These are phyloP conservation scores for Aspergillus indologenus DNA, from an alignment of 495 filamentous ascomycete species.

Conservation along the genomic window DNA sequence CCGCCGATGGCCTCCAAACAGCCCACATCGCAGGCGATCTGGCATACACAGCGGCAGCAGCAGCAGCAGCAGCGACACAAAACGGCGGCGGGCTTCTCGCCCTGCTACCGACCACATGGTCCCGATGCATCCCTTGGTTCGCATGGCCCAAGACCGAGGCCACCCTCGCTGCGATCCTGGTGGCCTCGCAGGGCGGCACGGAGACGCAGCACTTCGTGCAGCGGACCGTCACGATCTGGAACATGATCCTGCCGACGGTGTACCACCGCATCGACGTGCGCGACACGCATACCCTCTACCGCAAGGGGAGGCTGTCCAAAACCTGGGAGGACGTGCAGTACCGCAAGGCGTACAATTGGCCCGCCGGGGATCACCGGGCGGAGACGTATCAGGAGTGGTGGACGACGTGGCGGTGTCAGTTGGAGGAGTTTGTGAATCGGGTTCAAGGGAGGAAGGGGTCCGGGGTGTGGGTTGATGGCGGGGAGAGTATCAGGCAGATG, in stretches of 20 bases:
- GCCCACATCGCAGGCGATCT: conserved; percentile 39
- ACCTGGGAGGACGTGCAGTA: conserved; percentile 42
- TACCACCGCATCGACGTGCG: conserved; percentile 54
- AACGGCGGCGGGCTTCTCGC: background rate
- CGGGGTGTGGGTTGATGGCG: conserved; percentile 47
- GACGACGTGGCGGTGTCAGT: conserved; percentile 50
- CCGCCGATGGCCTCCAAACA: conserved; percentile 37
- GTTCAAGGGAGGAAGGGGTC: conserved; percentile 41
- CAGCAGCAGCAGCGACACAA: background rate
- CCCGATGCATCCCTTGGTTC: conserved; percentile 19
- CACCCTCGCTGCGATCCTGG: conserved; percentile 22
- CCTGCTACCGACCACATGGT: conserved; percentile 12
- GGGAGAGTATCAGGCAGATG: conserved; percentile 52
- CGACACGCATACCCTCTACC: conserved; percentile 40
- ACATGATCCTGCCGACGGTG: conserved; percentile 32
- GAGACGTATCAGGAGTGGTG: conserved; percentile 31
- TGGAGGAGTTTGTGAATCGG: conserved; percentile 56
- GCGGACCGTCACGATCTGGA: conserved; percentile 43
- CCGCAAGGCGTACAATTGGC: conserved; percentile 47
- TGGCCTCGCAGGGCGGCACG: conserved; percentile 20
- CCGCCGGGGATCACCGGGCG: conserved; percentile 31
- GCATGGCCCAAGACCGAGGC: conserved; percentile 29
- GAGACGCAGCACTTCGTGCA: conserved; percentile 28
- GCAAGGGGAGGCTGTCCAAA: conserved; percentile 27
- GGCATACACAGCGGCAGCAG: background rate